Evolutionary conservation across 352 stramenopile genomes (phyloP).

Genomic region (Globisporangium apiculatum): DNA sequence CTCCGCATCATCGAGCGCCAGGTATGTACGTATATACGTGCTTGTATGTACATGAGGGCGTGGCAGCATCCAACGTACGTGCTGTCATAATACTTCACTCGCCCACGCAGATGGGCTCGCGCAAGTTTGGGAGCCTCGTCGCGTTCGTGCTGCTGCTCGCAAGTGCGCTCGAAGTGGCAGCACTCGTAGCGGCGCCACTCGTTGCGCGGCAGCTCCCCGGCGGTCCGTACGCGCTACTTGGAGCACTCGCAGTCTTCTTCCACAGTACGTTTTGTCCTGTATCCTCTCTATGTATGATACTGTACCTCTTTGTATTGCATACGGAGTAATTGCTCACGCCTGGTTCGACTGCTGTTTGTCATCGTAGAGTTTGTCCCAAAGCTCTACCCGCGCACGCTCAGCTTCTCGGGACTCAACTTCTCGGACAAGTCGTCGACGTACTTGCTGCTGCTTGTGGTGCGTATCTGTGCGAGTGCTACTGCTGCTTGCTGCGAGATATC

Average conservation of each 20-base stretch:
- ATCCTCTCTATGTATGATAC: too few species aligned
- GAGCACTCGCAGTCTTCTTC: conserved; percentile 69
- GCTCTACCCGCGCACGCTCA: conserved; percentile 54
- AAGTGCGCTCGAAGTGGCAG: conserved; percentile 34
- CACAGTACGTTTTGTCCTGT: conserved; percentile 37
- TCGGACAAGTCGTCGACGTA: conserved; percentile 82
- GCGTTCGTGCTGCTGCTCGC: conserved; percentile 56
- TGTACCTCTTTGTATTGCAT: neutral
- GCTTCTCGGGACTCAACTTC: conserved; percentile 62
- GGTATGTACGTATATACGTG: conserved; percentile 12
- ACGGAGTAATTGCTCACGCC: too few species aligned
- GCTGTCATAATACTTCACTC: neutral
- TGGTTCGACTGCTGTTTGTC: too few species aligned
- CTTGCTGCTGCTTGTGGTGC: conserved; percentile 64
- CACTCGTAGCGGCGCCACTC: conserved; percentile 33
- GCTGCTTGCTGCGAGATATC: too few species aligned
- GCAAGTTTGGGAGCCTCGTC: conserved; percentile 76
- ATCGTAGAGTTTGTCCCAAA: conserved; percentile 65
- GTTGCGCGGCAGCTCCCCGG: conserved; percentile 36
- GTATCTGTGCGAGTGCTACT: neutral
- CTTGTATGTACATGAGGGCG: too few species aligned
- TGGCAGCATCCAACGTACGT: too few species aligned
- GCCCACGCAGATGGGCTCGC: conserved; percentile 59
- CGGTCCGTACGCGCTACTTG: conserved; percentile 66
- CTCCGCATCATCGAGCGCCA: conserved; percentile 75